phyloP scores from a whole-genome alignment of 2,329 filamentous ascomycete species.

The Grosmannia clavigera region DNA sequence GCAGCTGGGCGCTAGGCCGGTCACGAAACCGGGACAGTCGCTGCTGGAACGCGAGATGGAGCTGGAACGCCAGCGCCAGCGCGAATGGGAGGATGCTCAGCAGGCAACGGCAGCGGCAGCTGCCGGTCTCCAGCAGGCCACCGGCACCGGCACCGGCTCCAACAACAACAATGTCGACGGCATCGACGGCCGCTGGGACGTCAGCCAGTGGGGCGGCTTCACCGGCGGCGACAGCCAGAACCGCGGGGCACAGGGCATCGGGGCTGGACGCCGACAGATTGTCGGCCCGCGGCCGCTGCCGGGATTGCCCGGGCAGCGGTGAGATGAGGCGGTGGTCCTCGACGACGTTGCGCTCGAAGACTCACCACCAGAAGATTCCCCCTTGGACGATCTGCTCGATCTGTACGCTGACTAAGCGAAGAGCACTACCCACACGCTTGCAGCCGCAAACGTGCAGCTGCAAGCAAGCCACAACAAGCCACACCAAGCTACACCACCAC shows the following conservation, averaged over 20 bases:
- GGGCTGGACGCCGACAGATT: constrained; percentile 62
- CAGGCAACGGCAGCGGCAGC: constrained; percentile 46
- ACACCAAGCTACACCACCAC: too few species aligned
- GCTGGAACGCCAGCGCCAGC: constrained; percentile 61
- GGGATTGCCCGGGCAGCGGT: constrained; percentile 32
- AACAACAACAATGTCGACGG: constrained; percentile 40
- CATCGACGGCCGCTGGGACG: constrained; percentile 58
- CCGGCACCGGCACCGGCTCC: constrained; percentile 20
- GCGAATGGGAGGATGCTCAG: constrained; percentile 70
- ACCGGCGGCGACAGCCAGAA: constrained; percentile 68
- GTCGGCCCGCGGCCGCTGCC: constrained; percentile 63
- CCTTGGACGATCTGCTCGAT: too few species aligned
- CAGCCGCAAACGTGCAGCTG: too few species aligned
- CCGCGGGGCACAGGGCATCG: constrained; percentile 50
- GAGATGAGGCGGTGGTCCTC: neutral
- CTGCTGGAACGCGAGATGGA: constrained; percentile 73
- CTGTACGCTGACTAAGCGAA: too few species aligned
- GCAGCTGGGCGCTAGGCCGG: constrained; percentile 43
- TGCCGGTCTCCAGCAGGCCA: constrained; percentile 31
- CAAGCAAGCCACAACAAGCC: too few species aligned
- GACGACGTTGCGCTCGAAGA: too few species aligned
- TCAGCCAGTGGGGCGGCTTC: constrained; percentile 62
- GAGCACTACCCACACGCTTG: too few species aligned
- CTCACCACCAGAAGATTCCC: too few species aligned
- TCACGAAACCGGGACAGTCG: constrained; percentile 38